phyloP scores from a whole-genome alignment of 1,139 yeast genomes.

The Lodderomyces metapsilosis region DNA sequence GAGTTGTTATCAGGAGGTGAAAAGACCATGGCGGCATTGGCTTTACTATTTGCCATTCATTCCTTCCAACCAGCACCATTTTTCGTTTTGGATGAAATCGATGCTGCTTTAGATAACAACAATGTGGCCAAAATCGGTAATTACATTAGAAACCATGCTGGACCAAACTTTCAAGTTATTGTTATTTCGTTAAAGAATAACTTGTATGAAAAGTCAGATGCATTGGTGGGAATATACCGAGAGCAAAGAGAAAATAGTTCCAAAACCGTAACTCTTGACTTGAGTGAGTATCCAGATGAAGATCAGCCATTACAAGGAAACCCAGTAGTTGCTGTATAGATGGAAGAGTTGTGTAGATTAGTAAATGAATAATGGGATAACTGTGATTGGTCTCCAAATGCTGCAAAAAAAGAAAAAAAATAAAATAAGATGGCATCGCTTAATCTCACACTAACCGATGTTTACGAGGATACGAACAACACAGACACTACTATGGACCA shows the following conservation, averaged over 20 bases:
- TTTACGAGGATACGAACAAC: conserved; percentile 4
- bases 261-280: conserved; percentile 70
- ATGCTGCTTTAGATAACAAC: conserved; percentile 91
- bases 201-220: conserved; percentile 83
- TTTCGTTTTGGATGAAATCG: conserved; percentile 93
- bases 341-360: not conserved
- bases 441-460: not conserved
- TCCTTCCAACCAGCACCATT: conserved; percentile 93
- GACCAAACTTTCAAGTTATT: conserved; percentile 83
- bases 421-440: not conserved
- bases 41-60: conserved; percentile 86
- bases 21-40: conserved; percentile 93
- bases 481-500: not conserved
- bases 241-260: conserved; percentile 80
- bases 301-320: conserved; percentile 19
- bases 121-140: conserved; percentile 84
- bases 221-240: conserved; percentile 89
- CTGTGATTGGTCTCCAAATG: not conserved
- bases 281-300: conserved; percentile 57
- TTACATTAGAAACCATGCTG: conserved; percentile 75
- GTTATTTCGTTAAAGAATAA: conserved; percentile 90
- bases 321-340: conserved; percentile 12
- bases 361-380: not conserved
- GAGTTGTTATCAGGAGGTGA: conserved; percentile 95
- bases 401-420: not conserved